Base-by-base conservation (phyloP, 352 stramenopile species). In the Globisporangium paddicum region DNA sequence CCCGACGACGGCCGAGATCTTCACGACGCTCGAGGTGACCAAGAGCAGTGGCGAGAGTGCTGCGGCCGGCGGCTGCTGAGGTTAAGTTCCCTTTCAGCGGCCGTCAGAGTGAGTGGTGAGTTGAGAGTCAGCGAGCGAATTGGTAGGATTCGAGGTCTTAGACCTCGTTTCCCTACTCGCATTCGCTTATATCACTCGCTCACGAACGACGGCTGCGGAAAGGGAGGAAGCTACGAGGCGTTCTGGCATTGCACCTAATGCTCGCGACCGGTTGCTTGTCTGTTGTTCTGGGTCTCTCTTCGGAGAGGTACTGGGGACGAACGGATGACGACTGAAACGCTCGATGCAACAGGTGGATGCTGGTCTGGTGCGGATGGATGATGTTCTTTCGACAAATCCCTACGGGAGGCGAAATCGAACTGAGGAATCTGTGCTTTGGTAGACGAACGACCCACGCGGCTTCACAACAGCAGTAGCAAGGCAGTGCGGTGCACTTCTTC, bases 41-140 rank as follows among this genome's bases (percentile, higher is more conserved):
- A 98, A 98, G 80, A 96, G 86, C 63, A 98, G 89, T 71, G 96
- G 95, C 58, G 87, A 82, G 37, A 80, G 85, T 57, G 95, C 96
- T 63, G 89, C 92, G 73, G 95, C 91, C 62, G 89, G 82, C 49
- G 93, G 94, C 73, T 99, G 96, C 95, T 99, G 96, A 98, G 96
- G 96, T 63, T 79, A 77, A 77, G 72, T 75, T 55, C 73, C 69
- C 64, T 84, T 69, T 75, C 69, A 58, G 46, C 55, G 25, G 58
- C 45, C 37, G 44, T 56, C 55, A 11, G 40, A 60, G 57, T 49
- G 51, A 7, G 26, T 50, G 4, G 45, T 32, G n/a, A 38, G 18
- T 34, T 16, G 32, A 19, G 32, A 42, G 42, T n/a, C 53, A 68
- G 45, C 46, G 58, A 55, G 51, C 63, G 59, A 64, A 40, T 60